Evolutionary conservation across 257 asterid species (phyloP).

Genomic region (Rubia yunnanensis): DNA sequence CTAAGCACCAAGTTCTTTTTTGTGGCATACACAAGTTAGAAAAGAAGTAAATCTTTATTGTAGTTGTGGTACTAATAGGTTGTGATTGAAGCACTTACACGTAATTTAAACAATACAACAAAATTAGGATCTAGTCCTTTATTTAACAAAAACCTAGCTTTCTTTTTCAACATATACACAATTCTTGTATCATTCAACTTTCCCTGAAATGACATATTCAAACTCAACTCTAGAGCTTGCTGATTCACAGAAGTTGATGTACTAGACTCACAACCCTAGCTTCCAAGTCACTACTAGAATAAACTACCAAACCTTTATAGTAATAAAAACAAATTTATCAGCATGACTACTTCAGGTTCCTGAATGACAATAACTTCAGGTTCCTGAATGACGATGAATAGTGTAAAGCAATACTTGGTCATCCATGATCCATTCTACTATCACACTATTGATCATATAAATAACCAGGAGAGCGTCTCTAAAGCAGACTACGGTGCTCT

Average conservation of each 20-base stretch:
- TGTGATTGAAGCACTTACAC: too few relatives aligned
- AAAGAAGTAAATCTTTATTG: too few relatives aligned
- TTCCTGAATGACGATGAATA: conserved; percentile 77
- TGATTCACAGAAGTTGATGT: conserved; percentile 75
- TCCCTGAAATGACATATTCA: conserved; percentile 87
- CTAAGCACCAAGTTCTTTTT: too few relatives aligned
- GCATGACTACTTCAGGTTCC: conserved; percentile 82
- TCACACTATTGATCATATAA: conserved; percentile 69
- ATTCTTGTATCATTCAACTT: conserved; percentile 84
- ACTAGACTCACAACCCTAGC: conserved; percentile 85
- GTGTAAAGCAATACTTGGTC: conserved; percentile 72
- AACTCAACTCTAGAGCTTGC: conserved; percentile 67
- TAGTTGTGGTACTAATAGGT: too few relatives aligned
- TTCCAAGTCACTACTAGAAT: conserved; percentile 90
- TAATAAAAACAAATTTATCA: conserved; percentile 61
- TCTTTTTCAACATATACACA: conserved; percentile 70
- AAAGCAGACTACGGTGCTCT: too few relatives aligned
- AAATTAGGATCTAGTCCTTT: conserved; percentile 98
- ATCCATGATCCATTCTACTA: conserved; percentile 84
- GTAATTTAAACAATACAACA: conserved; percentile 95
- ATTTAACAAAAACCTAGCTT: conserved; percentile 70
- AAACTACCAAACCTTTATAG: conserved; percentile 54
- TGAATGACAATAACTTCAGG: too few relatives aligned
- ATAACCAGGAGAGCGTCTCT: too few relatives aligned
- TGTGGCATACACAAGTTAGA: too few relatives aligned